These are phyloP conservation scores for Syzygium oleosum DNA, from an alignment of 345 rosid genomes.

Conservation along the genomic window DNA sequence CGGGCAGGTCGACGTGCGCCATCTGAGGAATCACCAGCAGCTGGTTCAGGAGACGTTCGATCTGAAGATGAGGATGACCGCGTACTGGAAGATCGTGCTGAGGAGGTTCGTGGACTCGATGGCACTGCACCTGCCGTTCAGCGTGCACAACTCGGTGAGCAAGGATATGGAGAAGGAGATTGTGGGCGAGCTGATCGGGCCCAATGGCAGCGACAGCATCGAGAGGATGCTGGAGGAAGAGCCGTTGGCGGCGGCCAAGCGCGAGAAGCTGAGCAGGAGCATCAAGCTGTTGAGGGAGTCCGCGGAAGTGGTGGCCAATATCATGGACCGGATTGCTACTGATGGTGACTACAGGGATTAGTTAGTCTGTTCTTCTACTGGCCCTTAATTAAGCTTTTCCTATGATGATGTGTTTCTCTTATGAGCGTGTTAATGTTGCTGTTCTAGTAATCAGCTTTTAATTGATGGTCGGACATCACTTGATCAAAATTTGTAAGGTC, in stretches of 20 bases:
- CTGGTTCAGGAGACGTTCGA: conserved; percentile 9
- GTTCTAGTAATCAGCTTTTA: no score
- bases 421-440: no score
- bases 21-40: neutral
- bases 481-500: no score
- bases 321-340: conserved; percentile 3
- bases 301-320: conserved; percentile 1
- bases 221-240: conserved; percentile 15
- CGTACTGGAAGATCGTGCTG: conserved; percentile 20
- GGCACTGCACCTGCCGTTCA: conserved; percentile 9
- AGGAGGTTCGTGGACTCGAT: conserved; percentile 17
- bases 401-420: no score
- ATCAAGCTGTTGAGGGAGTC: conserved; percentile 12
- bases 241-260: conserved; percentile 7
- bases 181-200: conserved; percentile 2
- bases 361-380: no score
- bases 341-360: neutral
- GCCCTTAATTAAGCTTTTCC: no score
- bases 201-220: neutral
- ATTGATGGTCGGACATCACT: no score
- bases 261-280: conserved; percentile 14
- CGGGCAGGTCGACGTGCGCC: neutral
- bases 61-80: conserved; percentile 15
- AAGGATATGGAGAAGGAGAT: conserved; percentile 12
- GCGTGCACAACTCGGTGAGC: conserved; percentile 2